Evolutionary conservation across 805 yeast genomes (phyloP).

Genomic region (Cyberlindnera galapagoensis): DNA sequence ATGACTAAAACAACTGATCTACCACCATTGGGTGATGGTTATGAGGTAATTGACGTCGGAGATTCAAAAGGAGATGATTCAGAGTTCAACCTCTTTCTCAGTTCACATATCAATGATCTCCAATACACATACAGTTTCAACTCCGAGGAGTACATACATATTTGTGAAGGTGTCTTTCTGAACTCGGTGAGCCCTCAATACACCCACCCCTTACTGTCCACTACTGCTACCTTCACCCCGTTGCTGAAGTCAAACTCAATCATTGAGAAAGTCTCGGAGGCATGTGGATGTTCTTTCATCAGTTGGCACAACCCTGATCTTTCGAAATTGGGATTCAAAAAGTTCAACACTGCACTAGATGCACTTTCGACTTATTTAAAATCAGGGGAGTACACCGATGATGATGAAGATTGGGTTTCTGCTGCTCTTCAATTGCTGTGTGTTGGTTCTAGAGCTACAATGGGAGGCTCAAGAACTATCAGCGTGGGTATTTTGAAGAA

Average conservation of each 20-base stretch:
- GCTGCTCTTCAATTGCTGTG: constrained; percentile 35
- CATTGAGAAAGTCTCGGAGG: constrained; percentile 28
- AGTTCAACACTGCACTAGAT: constrained; percentile 21
- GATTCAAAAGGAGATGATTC: neutral
- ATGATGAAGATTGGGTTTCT: constrained; percentile 31
- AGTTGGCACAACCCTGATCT: constrained; percentile 27
- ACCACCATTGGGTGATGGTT: neutral
- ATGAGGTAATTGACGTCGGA: neutral
- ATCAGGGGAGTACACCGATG: neutral
- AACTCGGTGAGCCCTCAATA: constrained; percentile 35
- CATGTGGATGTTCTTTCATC: constrained; percentile 36
- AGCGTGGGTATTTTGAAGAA: constrained; percentile 25
- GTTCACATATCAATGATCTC: no score
- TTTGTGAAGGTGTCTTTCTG: constrained; percentile 35
- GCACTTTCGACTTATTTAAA: constrained; percentile 6
- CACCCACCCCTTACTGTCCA: constrained; percentile 33
- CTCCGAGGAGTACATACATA: constrained; percentile 11
- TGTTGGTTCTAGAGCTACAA: constrained; percentile 30
- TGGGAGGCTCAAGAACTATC: constrained; percentile 12
- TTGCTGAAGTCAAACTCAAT: constrained; percentile 25
- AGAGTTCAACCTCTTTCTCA: neutral
- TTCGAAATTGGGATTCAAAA: constrained; percentile 17
- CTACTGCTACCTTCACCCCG: constrained; percentile 34
- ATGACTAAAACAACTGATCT: neutral
- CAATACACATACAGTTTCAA: no score